These are phyloP conservation scores for Agroathelia rolfsii DNA, from an alignment of 1,284 basidiomycete genomes.

Conservation along the genomic window DNA sequence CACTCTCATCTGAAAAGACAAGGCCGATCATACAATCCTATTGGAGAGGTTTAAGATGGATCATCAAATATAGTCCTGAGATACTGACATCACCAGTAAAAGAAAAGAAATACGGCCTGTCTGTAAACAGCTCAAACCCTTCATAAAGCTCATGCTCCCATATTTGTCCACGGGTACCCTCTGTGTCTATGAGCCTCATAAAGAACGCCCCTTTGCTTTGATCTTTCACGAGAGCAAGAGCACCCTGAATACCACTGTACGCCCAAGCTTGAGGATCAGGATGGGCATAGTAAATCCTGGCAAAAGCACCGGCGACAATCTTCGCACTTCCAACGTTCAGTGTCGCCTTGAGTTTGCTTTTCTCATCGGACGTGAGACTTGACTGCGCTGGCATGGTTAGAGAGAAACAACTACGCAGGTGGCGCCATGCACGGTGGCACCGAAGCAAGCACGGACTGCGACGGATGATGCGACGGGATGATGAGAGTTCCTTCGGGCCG, in stretches of 20 bases:
- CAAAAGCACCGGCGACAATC: constrained; percentile 71
- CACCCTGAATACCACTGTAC: constrained; percentile 81
- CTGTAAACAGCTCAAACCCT: constrained; percentile 77
- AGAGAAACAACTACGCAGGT: no score
- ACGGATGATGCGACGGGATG: no score
- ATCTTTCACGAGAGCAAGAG: constrained; percentile 64
- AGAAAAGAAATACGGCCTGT: constrained; percentile 89
- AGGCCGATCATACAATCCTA: constrained; percentile 86
- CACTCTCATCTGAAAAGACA: constrained; percentile 82
- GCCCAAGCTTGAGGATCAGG: constrained; percentile 71
- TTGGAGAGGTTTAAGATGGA: constrained; percentile 1
- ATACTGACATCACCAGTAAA: constrained; percentile 84
- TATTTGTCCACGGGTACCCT: constrained; percentile 77
- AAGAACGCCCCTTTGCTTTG: constrained; percentile 46
- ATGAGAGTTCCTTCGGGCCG: no score
- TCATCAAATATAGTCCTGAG: not conserved
- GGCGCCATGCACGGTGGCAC: no score
- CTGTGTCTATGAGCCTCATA: constrained; percentile 75
- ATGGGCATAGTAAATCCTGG: constrained; percentile 80
- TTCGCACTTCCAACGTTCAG: constrained; percentile 52
- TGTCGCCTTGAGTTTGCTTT: constrained; percentile 62
- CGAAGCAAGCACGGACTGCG: no score
- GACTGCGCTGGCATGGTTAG: constrained; percentile 65
- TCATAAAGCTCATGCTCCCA: constrained; percentile 95
- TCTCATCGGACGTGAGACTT: constrained; percentile 65